These are phyloP conservation scores for Verruconis gallopava DNA, from an alignment of 2,329 filamentous ascomycete genomes.

Conservation along the genomic window DNA sequence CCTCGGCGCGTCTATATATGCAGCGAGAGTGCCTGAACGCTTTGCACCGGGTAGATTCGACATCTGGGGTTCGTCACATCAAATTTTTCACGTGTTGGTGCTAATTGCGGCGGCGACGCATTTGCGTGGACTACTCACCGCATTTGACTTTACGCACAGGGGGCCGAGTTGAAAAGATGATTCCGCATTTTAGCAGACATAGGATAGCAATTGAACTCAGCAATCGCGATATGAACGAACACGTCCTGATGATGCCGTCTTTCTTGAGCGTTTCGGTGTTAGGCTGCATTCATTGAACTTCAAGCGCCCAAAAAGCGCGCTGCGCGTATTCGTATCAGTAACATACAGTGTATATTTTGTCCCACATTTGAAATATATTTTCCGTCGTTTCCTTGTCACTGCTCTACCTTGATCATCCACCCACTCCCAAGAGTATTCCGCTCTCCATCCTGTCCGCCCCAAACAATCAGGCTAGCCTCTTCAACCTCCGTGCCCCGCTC, in stretches of 20 bases:
- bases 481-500: conserved; percentile 31
- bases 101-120: conserved; percentile 71
- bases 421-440: conserved; percentile 30
- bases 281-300: too few relatives aligned
- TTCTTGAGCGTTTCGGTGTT: too few relatives aligned
- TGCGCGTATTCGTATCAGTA: too few relatives aligned
- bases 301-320: too few relatives aligned
- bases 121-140: conserved; percentile 65
- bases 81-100: conserved; percentile 89
- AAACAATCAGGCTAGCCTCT: conserved; percentile 36
- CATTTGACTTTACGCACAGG: conserved; percentile 71
- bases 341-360: too few relatives aligned
- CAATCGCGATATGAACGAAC: too few relatives aligned
- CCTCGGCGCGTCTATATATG: conserved; percentile 73
- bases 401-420: conserved; percentile 28
- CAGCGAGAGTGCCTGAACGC: conserved; percentile 73
- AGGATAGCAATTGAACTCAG: too few relatives aligned
- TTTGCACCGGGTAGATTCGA: conserved; percentile 68
- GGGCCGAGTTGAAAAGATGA: too few relatives aligned
- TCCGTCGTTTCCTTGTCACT: too few relatives aligned
- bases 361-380: too few relatives aligned
- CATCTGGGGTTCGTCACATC: conserved; percentile 85
- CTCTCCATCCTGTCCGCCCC: conserved; percentile 38
- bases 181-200: too few relatives aligned
- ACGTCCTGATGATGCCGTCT: too few relatives aligned